A percentile compares a stretch with the other conserved stretches of the same genome.
Conservation (phyloP, 1,284 basidiomycete species). For the Ganoderma meredithae region DNA sequence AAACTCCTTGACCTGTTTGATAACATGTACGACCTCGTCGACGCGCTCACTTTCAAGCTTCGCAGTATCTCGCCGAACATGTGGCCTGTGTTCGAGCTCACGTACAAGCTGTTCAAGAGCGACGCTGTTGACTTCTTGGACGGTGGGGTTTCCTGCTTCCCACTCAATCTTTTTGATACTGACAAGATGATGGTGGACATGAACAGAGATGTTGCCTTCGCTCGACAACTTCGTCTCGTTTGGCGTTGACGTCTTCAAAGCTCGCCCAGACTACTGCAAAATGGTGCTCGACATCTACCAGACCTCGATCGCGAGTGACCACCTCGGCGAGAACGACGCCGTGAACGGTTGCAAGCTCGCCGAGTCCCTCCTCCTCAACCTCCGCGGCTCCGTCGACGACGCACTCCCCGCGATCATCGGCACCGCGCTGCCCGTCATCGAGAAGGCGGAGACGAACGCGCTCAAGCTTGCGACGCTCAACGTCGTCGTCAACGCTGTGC, state of each 20-base stretch:
- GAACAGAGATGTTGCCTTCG: conserved; percentile 85
- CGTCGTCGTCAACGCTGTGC: conserved; percentile 84
- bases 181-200: background rate
- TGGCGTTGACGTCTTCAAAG: conserved; percentile 79
- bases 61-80: conserved; percentile 79
- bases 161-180: background rate
- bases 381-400: conserved; percentile 81
- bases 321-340: conserved; percentile 84
- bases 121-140: conserved; percentile 89
- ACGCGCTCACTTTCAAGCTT: conserved; percentile 86
- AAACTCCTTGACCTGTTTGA: conserved; percentile 86
- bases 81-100: conserved; percentile 89
- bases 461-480: conserved; percentile 84
- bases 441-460: conserved; percentile 65
- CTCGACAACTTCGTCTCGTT: conserved; percentile 92
- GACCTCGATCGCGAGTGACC: conserved; percentile 74
- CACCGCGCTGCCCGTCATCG: conserved; percentile 64
- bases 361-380: conserved; percentile 83
- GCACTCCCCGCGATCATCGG: conserved; percentile 67
- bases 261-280: conserved; percentile 77
- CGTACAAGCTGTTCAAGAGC: conserved; percentile 86
- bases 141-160: conserved; percentile 51
- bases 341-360: conserved; percentile 88
- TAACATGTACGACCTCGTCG: conserved; percentile 88
- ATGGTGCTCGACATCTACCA: conserved; percentile 89